Evolutionary conservation across 2,329 filamentous ascomycete genomes (phyloP).

Genomic region (Aspergillus sojae): DNA sequence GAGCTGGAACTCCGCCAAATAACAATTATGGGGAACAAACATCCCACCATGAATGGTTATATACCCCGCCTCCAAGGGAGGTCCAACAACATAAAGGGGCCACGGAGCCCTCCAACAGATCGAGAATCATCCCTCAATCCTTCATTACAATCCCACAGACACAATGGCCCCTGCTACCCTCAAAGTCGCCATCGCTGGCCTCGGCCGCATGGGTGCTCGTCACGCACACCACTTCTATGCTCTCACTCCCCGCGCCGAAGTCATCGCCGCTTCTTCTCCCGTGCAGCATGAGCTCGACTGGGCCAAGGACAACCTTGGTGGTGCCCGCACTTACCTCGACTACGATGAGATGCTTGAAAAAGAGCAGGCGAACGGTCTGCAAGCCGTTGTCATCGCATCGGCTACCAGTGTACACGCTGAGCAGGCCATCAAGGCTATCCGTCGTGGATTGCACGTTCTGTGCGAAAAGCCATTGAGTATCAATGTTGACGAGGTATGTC

Average conservation of each 20-base stretch:
- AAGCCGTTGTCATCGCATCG: conserved; percentile 57
- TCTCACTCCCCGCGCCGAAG: conserved; percentile 49
- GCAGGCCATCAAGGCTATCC: conserved; percentile 59
- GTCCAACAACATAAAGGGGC: background rate
- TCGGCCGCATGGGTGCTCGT: conserved; percentile 51
- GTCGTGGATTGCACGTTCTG: conserved; percentile 55
- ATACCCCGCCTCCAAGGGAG: background rate
- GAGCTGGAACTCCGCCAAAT: background rate
- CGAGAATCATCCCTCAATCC: background rate
- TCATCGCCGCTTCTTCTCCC: conserved; percentile 51
- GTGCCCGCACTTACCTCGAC: conserved; percentile 52
- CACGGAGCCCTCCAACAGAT: background rate
- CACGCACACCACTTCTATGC: conserved; percentile 52
- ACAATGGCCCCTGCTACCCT: conserved; percentile 19
- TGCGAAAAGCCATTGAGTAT: conserved; percentile 59
- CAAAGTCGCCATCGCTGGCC: conserved; percentile 46
- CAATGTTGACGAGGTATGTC: conserved; percentile 57
- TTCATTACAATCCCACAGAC: background rate
- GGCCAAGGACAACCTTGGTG: conserved; percentile 53
- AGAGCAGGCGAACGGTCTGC: conserved; percentile 40
- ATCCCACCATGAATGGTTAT: background rate
- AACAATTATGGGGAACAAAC: background rate
- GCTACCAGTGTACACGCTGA: conserved; percentile 59
- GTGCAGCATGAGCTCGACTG: conserved; percentile 48
- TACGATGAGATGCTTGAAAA: conserved; percentile 59